Conservation (phyloP, 306 rosid species). For the Calophaca sinica region DNA sequence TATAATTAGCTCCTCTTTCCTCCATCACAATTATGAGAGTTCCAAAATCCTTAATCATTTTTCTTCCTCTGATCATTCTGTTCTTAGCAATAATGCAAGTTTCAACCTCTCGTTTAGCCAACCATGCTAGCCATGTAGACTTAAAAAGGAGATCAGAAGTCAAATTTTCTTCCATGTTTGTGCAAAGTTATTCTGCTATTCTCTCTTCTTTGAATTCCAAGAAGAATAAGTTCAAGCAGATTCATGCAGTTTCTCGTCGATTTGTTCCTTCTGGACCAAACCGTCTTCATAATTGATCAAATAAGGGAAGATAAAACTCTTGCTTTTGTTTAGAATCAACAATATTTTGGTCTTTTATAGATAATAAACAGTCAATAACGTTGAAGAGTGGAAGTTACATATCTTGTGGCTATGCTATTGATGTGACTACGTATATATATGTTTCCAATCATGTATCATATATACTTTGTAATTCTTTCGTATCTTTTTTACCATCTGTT, state of each 20-base stretch:
- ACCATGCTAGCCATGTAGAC: conserved; percentile 19
- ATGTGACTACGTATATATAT: too few species aligned
- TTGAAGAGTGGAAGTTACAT: too few species aligned
- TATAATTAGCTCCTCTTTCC: neutral
- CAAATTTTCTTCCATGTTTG: conserved; percentile 45
- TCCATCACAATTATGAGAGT: conserved; percentile 41
- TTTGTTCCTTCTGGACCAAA: conserved; percentile 59
- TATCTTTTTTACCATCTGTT: too few species aligned
- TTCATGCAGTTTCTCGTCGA: conserved; percentile 55
- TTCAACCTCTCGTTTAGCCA: too few species aligned
- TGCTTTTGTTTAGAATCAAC: neutral
- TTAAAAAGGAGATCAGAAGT: conserved; percentile 1
- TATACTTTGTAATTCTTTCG: too few species aligned
- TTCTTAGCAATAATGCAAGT: neutral
- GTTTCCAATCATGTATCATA: too few species aligned
- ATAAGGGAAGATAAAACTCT: neutral
- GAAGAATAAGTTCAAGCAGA: conserved; percentile 39
- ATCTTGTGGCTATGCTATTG: too few species aligned
- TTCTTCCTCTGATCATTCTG: conserved; percentile 40
- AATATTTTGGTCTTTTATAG: too few species aligned
- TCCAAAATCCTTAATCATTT: conserved; percentile 34
- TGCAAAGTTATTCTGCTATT: conserved; percentile 35
- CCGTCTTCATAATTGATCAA: conserved; percentile 62
- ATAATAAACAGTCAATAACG: too few species aligned
- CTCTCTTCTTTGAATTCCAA: conserved; percentile 40